Evolutionary conservation across 805 yeast genomes (phyloP).

Genomic region (Dipodascus albidus): DNA sequence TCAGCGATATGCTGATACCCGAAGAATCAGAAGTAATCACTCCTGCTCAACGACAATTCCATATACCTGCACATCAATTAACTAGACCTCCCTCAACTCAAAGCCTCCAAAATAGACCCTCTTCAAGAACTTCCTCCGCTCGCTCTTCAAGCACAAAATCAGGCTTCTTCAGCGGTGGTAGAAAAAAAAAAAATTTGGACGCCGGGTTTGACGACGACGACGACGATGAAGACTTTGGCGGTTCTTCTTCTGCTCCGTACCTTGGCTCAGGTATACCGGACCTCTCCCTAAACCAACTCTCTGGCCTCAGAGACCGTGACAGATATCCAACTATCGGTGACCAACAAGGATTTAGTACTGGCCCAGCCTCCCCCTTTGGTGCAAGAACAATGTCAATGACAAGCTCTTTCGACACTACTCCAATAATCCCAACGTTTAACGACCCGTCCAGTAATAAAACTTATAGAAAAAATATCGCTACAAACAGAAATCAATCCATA

Average conservation of each 20-base stretch:
- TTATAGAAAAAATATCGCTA: slow-evolving; percentile 16
- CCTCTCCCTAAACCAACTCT: neutral
- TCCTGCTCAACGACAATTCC: neutral
- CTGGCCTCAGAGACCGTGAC: slow-evolving; percentile 21
- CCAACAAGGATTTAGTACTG: slow-evolving; percentile 6
- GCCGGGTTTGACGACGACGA: neutral
- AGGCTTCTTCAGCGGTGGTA: neutral
- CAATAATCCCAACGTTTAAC: slow-evolving; percentile 24
- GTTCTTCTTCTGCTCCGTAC: no score
- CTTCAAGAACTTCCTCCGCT: neutral
- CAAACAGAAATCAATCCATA: slow-evolving; percentile 13
- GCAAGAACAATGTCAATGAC: slow-evolving; percentile 23
- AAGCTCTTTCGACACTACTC: slow-evolving; percentile 27
- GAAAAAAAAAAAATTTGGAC: neutral
- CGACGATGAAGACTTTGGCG: neutral
- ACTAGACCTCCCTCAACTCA: neutral
- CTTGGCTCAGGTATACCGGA: neutral
- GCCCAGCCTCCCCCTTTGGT: slow-evolving; percentile 3
- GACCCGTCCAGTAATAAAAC: slow-evolving; percentile 5
- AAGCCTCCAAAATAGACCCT: neutral
- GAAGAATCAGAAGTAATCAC: neutral
- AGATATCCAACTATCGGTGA: slow-evolving; percentile 23
- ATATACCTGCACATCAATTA: neutral
- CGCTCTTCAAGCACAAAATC: neutral
- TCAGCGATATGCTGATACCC: slow-evolving; percentile 11